Percentiles rank a stretch among this genome's conserved stretches.
Conservation (phyloP, 73 alveolate species). For the Paraurostyla sp. region DNA sequence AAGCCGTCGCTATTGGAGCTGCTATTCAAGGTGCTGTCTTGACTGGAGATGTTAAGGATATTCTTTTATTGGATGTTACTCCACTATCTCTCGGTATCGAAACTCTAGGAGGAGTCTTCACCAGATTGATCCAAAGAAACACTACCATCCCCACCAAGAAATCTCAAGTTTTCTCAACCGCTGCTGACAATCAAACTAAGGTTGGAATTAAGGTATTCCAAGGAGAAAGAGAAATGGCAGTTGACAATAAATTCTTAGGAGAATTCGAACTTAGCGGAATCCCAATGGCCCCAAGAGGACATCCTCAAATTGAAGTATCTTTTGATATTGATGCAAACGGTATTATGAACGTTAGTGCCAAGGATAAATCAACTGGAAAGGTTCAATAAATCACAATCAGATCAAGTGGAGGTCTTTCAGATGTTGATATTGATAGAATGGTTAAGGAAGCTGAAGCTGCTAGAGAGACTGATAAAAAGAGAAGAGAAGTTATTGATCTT, state of each 20-base stretch:
- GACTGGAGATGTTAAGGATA: slow-evolving; percentile 94
- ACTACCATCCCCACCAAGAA: slow-evolving; percentile 98
- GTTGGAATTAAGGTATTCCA: slow-evolving; percentile 95
- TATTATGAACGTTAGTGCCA: slow-evolving; percentile 97
- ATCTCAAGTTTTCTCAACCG: slow-evolving; percentile 95
- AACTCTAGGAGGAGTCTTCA: slow-evolving; percentile 97
- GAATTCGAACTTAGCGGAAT: slow-evolving; percentile 95
- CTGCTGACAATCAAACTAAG: slow-evolving; percentile 95
- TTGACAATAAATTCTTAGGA: slow-evolving; percentile 96
- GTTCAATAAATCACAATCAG: slow-evolving; percentile 90
- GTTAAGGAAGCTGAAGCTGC: slow-evolving; percentile 89
- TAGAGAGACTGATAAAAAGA: slow-evolving; percentile 86
- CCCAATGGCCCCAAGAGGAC: slow-evolving; percentile 92
- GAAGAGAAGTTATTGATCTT: slow-evolving; percentile 77
- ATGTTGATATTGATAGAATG: slow-evolving; percentile 92
- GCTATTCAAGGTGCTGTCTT: slow-evolving; percentile 98
- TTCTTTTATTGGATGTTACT: slow-evolving; percentile 97
- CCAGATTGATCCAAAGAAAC: slow-evolving; percentile 95
- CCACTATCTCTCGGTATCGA: slow-evolving; percentile 98
- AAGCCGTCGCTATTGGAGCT: slow-evolving; percentile 99
- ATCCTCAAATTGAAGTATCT: slow-evolving; percentile 98
- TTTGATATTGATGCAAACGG: slow-evolving; percentile 99
- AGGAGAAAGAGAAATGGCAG: slow-evolving; percentile 98
- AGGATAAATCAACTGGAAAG: slow-evolving; percentile 97
- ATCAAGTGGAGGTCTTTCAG: slow-evolving; percentile 92